phyloP scores from a whole-genome alignment of 768 basidiomycete species.

The Leccinellum rugosiceps region DNA sequence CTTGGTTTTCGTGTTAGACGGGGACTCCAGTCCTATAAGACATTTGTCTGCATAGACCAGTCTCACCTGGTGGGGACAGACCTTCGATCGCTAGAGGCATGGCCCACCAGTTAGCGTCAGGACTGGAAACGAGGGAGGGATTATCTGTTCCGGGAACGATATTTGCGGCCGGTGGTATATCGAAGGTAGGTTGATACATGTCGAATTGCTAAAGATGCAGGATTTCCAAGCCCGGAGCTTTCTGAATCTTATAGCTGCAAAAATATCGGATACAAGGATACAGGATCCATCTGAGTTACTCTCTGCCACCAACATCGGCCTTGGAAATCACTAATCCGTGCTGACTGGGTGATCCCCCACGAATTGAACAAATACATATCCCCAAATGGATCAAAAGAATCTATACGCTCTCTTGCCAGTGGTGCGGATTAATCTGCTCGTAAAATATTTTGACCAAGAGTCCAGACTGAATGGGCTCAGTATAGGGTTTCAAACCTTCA shows the following conservation, averaged over 20 bases:
- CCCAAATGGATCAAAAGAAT: neutral
- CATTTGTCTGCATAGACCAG: neutral
- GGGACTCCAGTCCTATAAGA: neutral
- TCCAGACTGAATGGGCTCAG: neutral
- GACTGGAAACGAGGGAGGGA: neutral
- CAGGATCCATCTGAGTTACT: neutral
- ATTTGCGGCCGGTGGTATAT: neutral
- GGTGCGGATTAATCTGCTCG: neutral
- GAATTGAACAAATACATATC: neutral
- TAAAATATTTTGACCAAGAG: neutral
- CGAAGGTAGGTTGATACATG: slow-evolving; percentile 4
- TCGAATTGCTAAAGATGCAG: neutral
- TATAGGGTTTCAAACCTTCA: neutral
- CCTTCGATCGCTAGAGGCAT: neutral
- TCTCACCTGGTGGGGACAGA: neutral
- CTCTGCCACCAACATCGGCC: neutral
- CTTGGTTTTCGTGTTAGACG: neutral
- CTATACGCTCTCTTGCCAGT: neutral
- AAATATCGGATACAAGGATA: neutral
- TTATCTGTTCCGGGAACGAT: neutral
- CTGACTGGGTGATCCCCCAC: neutral
- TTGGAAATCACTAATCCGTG: neutral
- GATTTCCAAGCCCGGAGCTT: neutral
- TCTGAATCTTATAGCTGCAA: neutral
- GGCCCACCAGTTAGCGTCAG: neutral